phyloP scores from a whole-genome alignment of 495 filamentous ascomycete species.

The Penicillium cosmopolitanum region DNA sequence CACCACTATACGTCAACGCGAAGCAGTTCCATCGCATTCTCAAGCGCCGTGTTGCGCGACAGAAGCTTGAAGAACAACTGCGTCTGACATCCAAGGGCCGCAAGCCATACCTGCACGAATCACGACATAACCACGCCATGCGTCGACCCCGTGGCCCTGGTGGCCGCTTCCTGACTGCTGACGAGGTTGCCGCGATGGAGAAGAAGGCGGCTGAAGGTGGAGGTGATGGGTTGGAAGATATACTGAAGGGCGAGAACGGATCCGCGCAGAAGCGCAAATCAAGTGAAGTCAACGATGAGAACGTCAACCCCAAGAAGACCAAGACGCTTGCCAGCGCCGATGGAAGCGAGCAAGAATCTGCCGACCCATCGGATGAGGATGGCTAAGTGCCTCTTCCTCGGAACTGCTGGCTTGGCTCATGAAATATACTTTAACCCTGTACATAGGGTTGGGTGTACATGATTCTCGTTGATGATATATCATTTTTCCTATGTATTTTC shows the following conservation, averaged over 20 bases:
- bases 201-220: conserved; percentile 42
- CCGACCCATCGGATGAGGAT: conserved; percentile 52
- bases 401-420: background rate
- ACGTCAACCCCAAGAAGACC: conserved; percentile 48
- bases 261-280: conserved; percentile 56
- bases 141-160: conserved; percentile 93
- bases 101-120: conserved; percentile 97
- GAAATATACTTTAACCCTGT: background rate
- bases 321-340: conserved; percentile 53
- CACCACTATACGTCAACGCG: conserved; percentile 95
- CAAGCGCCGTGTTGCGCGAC: conserved; percentile 89
- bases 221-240: conserved; percentile 24
- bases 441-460: conserved; percentile 4
- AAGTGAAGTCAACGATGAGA: conserved; percentile 49
- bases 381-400: conserved; percentile 34
- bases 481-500: conserved; percentile 23
- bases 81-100: conserved; percentile 92
- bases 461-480: conserved; percentile 3
- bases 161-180: conserved; percentile 95
- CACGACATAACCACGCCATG: conserved; percentile 99
- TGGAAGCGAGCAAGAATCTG: conserved; percentile 54
- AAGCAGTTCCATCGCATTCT: conserved; percentile 98
- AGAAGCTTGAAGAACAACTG: conserved; percentile 89
- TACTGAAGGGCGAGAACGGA: conserved; percentile 40
- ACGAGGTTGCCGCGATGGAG: conserved; percentile 93